Conservation (phyloP, 108 stramenopile species). For the Aurantiochytrium sp. region DNA sequence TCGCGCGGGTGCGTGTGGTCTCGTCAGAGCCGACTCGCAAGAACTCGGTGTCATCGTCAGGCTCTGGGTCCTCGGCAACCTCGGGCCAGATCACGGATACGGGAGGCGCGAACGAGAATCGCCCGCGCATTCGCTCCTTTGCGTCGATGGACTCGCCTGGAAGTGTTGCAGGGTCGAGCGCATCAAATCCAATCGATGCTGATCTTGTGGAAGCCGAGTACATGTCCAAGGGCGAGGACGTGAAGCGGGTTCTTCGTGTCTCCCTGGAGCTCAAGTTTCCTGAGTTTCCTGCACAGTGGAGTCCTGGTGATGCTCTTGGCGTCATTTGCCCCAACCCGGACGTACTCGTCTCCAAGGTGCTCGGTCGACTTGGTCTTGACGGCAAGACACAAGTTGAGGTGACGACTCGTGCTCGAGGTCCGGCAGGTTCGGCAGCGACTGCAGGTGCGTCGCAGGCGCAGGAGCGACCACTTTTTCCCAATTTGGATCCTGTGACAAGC, state of each 20-base stretch:
- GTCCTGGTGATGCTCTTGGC: conserved; percentile 82
- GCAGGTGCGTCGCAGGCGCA: neutral
- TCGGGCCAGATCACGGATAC: neutral
- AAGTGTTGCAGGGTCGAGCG: neutral
- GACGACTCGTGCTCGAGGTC: neutral
- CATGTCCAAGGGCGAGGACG: conserved; percentile 52
- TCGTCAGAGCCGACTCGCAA: too few relatives aligned
- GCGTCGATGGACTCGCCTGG: neutral
- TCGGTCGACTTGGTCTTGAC: neutral
- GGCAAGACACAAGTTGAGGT: conserved; percentile 30
- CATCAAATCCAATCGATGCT: conserved; percentile 55
- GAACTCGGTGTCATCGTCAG: too few relatives aligned
- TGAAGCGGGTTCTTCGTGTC: conserved; percentile 75
- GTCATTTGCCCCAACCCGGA: conserved; percentile 59
- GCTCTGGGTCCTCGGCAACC: too few relatives aligned
- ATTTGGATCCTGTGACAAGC: conserved; percentile 45
- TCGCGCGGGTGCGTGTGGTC: neutral
- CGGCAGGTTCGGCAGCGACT: neutral
- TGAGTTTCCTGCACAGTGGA: conserved; percentile 48
- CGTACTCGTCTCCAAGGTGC: neutral
- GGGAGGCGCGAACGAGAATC: neutral
- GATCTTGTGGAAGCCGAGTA: conserved; percentile 58
- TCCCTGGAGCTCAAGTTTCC: conserved; percentile 38
- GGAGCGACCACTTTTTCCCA: conserved; percentile 56
- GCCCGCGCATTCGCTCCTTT: neutral